A percentile compares a stretch with the other conserved stretches of the same genome.
Conservation (phyloP, 2,329 filamentous ascomycete species). For the Gaeumannomyces sp. region DNA sequence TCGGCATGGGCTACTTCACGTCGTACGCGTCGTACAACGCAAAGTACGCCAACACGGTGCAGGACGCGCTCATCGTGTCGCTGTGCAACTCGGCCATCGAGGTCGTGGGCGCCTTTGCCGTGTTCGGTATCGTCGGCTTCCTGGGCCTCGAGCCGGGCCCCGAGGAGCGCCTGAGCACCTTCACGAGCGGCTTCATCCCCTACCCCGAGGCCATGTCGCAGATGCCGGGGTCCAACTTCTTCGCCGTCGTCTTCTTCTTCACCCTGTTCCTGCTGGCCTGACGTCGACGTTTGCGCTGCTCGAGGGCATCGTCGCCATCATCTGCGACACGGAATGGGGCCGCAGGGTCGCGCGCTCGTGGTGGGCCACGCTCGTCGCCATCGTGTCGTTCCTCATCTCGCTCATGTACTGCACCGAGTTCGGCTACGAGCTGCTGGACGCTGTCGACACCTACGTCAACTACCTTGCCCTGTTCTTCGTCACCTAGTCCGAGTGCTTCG, state of each 20-base stretch:
- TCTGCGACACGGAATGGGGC: constrained; percentile 2
- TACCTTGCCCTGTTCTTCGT: constrained; percentile 2
- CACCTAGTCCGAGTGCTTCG: constrained; percentile 1
- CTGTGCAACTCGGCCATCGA: constrained; percentile 3
- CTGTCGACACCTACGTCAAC: background rate
- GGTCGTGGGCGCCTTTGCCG: background rate
- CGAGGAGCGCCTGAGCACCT: background rate
- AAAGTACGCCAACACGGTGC: constrained; percentile 2
- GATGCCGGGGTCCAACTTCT: constrained; percentile 4
- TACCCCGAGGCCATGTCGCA: background rate
- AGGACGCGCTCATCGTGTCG: background rate
- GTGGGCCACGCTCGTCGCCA: background rate
- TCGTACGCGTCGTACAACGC: constrained; percentile 4
- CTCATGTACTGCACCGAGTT: constrained; percentile 4
- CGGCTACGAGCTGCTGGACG: constrained; percentile 3
- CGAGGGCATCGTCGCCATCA: constrained; percentile 3
- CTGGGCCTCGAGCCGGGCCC: background rate
- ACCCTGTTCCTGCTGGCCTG: background rate
- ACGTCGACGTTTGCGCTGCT: constrained; percentile 1
- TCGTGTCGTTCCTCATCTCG: background rate
- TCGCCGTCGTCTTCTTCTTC: constrained; percentile 5
- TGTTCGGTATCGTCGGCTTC: constrained; percentile 3
- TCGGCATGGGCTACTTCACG: constrained; percentile 5
- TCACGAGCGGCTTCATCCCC: constrained; percentile 2
- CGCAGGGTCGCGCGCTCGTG: background rate